Conservation (phyloP, 108 stramenopile genomes). For the Cylindrotheca fusiformis region DNA sequence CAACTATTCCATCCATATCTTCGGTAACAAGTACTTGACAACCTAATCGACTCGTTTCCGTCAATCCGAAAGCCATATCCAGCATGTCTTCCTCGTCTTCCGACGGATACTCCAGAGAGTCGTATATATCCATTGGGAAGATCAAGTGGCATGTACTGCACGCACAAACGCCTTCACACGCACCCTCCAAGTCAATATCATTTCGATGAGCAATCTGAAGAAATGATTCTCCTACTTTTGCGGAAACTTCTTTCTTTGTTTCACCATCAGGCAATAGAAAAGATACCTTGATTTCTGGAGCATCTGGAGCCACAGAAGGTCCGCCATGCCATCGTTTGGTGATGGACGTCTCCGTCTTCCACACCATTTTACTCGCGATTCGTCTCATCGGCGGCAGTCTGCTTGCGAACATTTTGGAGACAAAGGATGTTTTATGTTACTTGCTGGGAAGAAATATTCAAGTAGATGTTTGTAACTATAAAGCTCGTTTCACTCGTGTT, state of each 20-base stretch:
- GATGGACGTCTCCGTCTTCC: background rate
- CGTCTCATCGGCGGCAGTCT: no score
- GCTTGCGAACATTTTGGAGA: no score
- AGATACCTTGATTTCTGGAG: conserved; percentile 58
- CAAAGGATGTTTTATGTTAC: no score
- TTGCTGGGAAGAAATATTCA: no score
- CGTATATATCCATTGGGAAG: conserved; percentile 76
- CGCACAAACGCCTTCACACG: conserved; percentile 97
- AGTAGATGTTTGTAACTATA: no score
- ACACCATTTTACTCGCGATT: no score
- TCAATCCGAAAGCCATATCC: conserved; percentile 97
- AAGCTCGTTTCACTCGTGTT: no score
- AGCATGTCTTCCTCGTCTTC: conserved; percentile 98
- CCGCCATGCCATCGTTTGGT: conserved; percentile 74
- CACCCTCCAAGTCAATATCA: conserved; percentile 90
- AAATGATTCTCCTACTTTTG: conserved; percentile 73
- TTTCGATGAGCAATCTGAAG: conserved; percentile 81
- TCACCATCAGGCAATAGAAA: conserved; percentile 62
- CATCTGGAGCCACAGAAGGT: conserved; percentile 36
- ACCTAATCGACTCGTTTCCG: conserved; percentile 91
- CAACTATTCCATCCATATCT: conserved; percentile 89
- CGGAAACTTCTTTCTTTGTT: conserved; percentile 37
- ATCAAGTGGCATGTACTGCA: conserved; percentile 98
- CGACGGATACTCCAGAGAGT: conserved; percentile 54
- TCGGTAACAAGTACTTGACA: conserved; percentile 89